Conservation (phyloP, 116 monocot genomes). For the Papilionanthe hybrid region DNA sequence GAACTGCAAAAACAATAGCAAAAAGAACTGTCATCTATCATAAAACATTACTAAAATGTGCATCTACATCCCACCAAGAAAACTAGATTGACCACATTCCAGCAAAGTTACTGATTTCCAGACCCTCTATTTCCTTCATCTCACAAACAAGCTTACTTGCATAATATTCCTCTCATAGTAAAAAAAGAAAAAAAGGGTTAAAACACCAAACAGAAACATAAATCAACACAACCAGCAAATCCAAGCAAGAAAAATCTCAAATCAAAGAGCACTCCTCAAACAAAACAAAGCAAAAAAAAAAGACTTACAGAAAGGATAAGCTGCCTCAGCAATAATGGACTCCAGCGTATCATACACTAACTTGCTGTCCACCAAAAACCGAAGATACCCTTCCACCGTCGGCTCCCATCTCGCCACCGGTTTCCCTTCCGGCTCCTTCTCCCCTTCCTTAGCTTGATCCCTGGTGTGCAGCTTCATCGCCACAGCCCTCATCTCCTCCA, state of each 20-base stretch:
- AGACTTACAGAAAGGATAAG: slow-evolving; percentile 58
- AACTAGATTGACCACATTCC: too few relatives aligned
- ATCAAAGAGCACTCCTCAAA: neutral
- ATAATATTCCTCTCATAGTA: too few relatives aligned
- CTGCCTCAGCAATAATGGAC: slow-evolving; percentile 44
- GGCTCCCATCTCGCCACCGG: slow-evolving; percentile 71
- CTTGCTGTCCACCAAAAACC: slow-evolving; percentile 86
- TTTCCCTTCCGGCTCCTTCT: slow-evolving; percentile 47
- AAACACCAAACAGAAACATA: neutral
- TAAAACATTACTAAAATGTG: too few relatives aligned
- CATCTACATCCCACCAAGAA: too few relatives aligned
- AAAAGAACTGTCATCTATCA: too few relatives aligned
- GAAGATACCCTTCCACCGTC: slow-evolving; percentile 58
- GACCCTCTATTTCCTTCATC: too few relatives aligned
- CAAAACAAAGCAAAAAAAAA: neutral
- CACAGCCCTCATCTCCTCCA: slow-evolving; percentile 80
- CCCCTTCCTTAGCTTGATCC: slow-evolving; percentile 83
- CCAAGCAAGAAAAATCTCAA: neutral
- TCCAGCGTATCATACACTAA: slow-evolving; percentile 82
- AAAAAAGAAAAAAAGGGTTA: too few relatives aligned
- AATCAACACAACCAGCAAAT: neutral
- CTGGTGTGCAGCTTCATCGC: slow-evolving; percentile 82
- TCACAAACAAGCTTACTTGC: too few relatives aligned
- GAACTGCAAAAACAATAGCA: too few relatives aligned
- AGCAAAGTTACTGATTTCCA: too few relatives aligned